Evolutionary conservation across 495 filamentous ascomycete genomes (phyloP).

Genomic region (Chaetomium tenue): DNA sequence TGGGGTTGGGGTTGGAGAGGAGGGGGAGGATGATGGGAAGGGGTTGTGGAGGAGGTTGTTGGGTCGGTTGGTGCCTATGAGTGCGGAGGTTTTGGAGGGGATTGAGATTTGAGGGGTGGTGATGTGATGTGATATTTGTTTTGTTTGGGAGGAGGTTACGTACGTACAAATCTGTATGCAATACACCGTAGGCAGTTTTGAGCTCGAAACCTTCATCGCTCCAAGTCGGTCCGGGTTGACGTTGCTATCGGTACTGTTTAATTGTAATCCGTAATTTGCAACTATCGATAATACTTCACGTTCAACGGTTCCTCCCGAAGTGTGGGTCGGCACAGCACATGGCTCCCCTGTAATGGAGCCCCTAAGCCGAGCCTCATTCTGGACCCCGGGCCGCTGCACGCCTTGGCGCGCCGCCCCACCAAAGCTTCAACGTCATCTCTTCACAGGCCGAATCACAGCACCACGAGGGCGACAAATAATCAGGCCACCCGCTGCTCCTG

Average conservation of each 20-base stretch:
- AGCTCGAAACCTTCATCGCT: too few species aligned
- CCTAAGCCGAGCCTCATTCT: slow-evolving; percentile 5
- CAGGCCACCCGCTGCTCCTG: slow-evolving; percentile 3
- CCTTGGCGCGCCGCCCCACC: slow-evolving; percentile 2
- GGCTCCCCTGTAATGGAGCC: background rate
- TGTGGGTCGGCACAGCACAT: background rate
- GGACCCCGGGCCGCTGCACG: background rate
- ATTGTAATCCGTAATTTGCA: too few species aligned
- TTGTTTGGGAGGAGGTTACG: too few species aligned
- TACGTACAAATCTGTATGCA: too few species aligned
- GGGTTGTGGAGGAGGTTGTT: slow-evolving; percentile 6
- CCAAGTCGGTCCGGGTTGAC: too few species aligned
- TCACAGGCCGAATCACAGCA: background rate
- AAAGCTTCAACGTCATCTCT: background rate
- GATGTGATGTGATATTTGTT: background rate
- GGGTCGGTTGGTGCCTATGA: background rate
- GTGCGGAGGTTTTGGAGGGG: background rate
- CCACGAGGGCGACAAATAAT: background rate
- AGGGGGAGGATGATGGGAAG: background rate
- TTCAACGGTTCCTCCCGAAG: background rate
- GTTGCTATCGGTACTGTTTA: too few species aligned
- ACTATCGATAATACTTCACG: too few species aligned
- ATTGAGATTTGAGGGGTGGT: background rate
- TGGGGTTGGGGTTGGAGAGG: background rate
- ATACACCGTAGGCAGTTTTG: too few species aligned